Percentiles rank a stretch among this genome's conserved stretches.
Evolutionary conservation across 2,329 filamentous ascomycete genomes (phyloP).

Genomic region (Xylaria sp.): DNA sequence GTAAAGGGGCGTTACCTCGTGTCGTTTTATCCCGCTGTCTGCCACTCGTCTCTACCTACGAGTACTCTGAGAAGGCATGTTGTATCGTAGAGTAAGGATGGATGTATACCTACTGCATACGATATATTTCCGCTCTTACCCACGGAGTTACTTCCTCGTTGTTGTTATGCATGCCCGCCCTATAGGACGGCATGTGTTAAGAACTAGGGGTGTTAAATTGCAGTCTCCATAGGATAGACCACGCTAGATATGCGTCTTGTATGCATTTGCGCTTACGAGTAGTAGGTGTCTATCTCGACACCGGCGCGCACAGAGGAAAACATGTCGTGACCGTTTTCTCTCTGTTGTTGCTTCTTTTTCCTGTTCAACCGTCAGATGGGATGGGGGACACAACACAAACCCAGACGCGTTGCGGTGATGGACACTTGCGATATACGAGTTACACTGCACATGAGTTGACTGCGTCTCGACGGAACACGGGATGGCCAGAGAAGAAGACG

Average conservation of each 20-base stretch:
- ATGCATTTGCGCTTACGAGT: neutral
- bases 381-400: too few species aligned
- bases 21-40: conserved; percentile 6
- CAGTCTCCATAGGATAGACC: neutral
- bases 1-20: too few species aligned
- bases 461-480: too few species aligned
- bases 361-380: too few species aligned
- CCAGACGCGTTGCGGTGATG: too few species aligned
- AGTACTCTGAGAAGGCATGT: too few species aligned
- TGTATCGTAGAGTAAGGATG: neutral
- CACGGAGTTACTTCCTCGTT: neutral
- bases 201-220: neutral
- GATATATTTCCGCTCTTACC: neutral
- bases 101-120: neutral
- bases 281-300: neutral
- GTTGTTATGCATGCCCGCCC: conserved; percentile 6
- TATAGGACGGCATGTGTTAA: conserved; percentile 11
- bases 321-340: neutral
- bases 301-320: neutral
- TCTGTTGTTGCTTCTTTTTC: neutral
- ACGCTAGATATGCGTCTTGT: neutral
- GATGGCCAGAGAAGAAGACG: too few species aligned
- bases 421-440: too few species aligned
- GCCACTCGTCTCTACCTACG: neutral
- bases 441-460: too few species aligned